phyloP scores from a whole-genome alignment of 768 basidiomycete genomes.

The Suillus decipiens region DNA sequence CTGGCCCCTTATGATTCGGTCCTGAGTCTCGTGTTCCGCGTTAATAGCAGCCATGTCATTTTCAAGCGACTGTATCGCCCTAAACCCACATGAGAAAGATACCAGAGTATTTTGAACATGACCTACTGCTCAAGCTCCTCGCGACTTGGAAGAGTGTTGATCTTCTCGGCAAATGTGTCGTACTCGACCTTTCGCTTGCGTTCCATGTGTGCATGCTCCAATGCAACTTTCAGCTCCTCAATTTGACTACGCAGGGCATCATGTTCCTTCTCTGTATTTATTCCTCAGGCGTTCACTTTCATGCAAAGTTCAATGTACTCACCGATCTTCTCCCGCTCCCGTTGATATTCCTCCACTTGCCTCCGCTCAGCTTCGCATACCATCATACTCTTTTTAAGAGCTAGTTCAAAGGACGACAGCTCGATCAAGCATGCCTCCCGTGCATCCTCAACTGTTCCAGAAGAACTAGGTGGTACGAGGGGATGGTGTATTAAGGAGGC shows the following conservation, averaged over 20 bases:
- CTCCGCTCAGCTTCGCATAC: constrained; percentile 84
- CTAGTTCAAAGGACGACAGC: constrained; percentile 71
- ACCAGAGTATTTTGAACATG: not conserved
- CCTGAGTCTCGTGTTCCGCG: constrained; percentile 73
- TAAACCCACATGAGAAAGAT: constrained; percentile 26
- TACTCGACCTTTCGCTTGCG: constrained; percentile 85
- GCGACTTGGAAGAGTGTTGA: constrained; percentile 73
- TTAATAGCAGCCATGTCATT: constrained; percentile 78
- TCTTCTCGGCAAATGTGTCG: constrained; percentile 80
- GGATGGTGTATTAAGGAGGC: constrained; percentile 56
- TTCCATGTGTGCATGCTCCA: constrained; percentile 79
- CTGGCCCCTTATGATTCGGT: constrained; percentile 64
- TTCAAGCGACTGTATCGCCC: constrained; percentile 68
- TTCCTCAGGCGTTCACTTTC: not conserved
- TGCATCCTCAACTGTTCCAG: constrained; percentile 60
- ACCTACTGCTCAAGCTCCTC: constrained; percentile 78
- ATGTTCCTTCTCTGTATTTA: constrained; percentile 65
- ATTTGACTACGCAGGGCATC: constrained; percentile 68
- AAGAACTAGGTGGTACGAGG: constrained; percentile 33
- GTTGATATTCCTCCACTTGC: constrained; percentile 83
- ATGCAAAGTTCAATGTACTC: constrained; percentile 25
- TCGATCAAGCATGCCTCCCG: constrained; percentile 80
- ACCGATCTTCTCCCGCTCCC: constrained; percentile 74
- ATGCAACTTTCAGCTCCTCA: constrained; percentile 69
- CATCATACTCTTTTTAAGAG: constrained; percentile 77